These are phyloP conservation scores for Leucosporidium creatinivorum DNA, from an alignment of 768 basidiomycete genomes.

Conservation along the genomic window DNA sequence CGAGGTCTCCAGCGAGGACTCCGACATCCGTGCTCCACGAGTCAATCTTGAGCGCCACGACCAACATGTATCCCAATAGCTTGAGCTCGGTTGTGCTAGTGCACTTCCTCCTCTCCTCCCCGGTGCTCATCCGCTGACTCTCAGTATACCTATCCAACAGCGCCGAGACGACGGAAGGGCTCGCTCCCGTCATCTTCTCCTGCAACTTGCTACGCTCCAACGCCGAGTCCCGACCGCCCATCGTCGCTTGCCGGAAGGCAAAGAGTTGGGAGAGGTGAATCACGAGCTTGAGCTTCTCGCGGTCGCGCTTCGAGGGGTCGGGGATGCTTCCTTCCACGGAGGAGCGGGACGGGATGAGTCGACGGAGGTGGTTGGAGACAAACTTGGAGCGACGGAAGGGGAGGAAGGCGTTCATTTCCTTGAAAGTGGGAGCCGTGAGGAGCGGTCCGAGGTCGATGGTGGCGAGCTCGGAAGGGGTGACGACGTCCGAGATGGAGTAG, in stretches of 20 bases:
- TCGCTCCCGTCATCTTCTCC: conserved; percentile 55
- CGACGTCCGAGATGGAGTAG: conserved; percentile 51
- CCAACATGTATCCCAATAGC: conserved; percentile 70
- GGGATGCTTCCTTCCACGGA: conserved; percentile 33
- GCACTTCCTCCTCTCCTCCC: conserved; percentile 44
- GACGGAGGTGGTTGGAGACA: conserved; percentile 60
- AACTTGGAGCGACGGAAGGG: conserved; percentile 60
- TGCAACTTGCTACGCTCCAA: conserved; percentile 49
- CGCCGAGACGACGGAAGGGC: conserved; percentile 62
- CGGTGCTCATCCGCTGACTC: conserved; percentile 19
- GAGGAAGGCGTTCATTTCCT: conserved; percentile 54
- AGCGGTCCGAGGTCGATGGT: conserved; percentile 56
- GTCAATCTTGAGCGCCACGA: conserved; percentile 70
- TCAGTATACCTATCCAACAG: conserved; percentile 76
- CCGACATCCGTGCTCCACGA: conserved; percentile 64
- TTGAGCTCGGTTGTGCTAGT: conserved; percentile 66
- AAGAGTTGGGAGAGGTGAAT: conserved; percentile 79
- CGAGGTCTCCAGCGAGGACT: conserved; percentile 65
- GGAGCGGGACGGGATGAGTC: conserved; percentile 41
- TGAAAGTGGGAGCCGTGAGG: conserved; percentile 49
- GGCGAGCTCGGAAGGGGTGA: conserved; percentile 80
- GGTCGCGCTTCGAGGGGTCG: conserved; percentile 35
- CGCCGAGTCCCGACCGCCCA: conserved; percentile 37
- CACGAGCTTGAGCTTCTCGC: conserved; percentile 51
- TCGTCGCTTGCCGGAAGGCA: conserved; percentile 53